Base-by-base conservation (phyloP, 106 monocot genomes). In the Alisma plantagoaquatica region DNA sequence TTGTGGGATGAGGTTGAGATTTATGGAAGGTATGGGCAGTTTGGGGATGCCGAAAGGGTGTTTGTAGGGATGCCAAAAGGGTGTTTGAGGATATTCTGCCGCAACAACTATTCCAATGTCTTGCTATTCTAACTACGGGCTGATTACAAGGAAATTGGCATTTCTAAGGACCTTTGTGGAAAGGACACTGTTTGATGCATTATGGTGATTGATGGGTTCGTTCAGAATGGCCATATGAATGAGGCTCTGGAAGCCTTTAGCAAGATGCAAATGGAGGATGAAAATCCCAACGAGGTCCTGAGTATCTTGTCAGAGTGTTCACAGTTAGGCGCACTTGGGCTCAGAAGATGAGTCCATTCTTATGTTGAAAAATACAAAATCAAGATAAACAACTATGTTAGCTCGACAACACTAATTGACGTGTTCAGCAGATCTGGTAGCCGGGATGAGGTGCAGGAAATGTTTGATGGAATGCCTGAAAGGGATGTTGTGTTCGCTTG, bases 111-210 rank as follows among this genome's bases (percentile, higher is more conserved):
- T 83, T 42, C 27, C 73, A 46, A 64, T 78, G 10, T 46, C 71
- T 20, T 71, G 64, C 18, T 74, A 71, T n/a, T 51, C 55, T 1
- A 67, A 54, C 15, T 31, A 28, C 12, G 70, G 74, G 10, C 44
- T 63, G 54, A 29, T 78, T 0, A 68, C 59, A 16, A 67, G 2
- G 62, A 74, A 14, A 20, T 27, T 24, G 50, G 23, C 9, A 21
- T 71, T 6, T 83, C 78, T 44, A 67, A 56, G 2, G 4, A 16
- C 2, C 60, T 57, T 18, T 19, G 16, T 14, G 60, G 50, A 2
- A 77, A 59, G 74, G 82, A 77, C 35, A 74, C 70, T 1, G 70
- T 74, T 14, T 83, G 82, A 30, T 83, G 77, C 77, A 75, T 71
- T 1, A 63, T 78, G 16, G 78, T 75, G 71, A 83, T 83, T 9